Evolutionary conservation across 176 grass and related monocot species (phyloP).

Genomic region (Urochloa ruziziensis): DNA sequence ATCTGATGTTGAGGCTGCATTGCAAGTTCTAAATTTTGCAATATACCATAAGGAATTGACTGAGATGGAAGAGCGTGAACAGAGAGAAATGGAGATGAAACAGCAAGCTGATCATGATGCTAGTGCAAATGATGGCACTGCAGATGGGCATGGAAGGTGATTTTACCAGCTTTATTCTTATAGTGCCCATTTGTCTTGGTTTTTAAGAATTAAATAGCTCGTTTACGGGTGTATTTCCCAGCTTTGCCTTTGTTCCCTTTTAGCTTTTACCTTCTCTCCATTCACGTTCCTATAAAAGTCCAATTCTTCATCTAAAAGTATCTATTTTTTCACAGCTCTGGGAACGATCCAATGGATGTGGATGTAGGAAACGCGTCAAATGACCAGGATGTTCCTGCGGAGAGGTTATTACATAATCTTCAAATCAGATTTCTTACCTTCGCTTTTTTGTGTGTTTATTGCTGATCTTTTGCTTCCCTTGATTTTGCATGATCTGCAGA

Average conservation of each 20-base stretch:
- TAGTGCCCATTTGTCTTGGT: not conserved
- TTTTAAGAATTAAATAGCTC: slow-evolving; percentile 2
- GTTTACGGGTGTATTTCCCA: not conserved
- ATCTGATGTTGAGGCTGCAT: slow-evolving; percentile 85
- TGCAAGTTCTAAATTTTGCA: slow-evolving; percentile 92
- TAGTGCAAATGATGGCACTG: slow-evolving; percentile 46
- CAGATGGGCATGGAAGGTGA: slow-evolving; percentile 54
- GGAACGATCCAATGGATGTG: slow-evolving; percentile 72
- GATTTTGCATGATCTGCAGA: slow-evolving; percentile 47
- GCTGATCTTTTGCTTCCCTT: slow-evolving; percentile 17
- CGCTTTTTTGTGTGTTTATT: not conserved
- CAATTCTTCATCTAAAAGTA: not conserved
- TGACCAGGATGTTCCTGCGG: slow-evolving; percentile 55
- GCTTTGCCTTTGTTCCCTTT: not conserved
- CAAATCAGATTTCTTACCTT: not conserved
- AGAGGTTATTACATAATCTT: slow-evolving; percentile 49
- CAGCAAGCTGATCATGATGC: slow-evolving; percentile 74
- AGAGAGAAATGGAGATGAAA: slow-evolving; percentile 80
- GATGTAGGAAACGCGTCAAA: slow-evolving; percentile 55
- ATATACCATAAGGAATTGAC: slow-evolving; percentile 98
- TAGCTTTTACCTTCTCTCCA: not conserved
- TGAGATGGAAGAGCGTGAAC: slow-evolving; percentile 93
- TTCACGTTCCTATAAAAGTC: not conserved
- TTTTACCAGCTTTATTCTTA: not conserved
- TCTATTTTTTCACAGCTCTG: slow-evolving; percentile 44